These are phyloP conservation scores for Acanthamoeba lenticulata DNA, from an alignment of 208 protist genomes.

Conservation along the genomic window DNA sequence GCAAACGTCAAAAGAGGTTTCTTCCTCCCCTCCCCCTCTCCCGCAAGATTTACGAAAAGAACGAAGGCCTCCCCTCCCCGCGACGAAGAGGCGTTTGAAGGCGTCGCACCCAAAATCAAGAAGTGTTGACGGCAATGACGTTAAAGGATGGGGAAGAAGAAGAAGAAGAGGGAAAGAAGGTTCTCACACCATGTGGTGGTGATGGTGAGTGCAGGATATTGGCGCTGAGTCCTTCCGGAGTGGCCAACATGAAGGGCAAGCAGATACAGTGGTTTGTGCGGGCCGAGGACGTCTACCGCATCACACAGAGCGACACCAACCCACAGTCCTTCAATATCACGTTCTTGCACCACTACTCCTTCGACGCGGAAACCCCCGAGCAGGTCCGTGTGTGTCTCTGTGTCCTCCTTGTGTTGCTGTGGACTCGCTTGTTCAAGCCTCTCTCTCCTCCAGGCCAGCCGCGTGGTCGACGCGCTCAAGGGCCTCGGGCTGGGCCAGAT, in stretches of 20 bases:
- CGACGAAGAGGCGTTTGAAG: not conserved
- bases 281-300: slow-evolving; percentile 45
- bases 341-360: slow-evolving; percentile 60
- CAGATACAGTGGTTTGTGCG: slow-evolving; percentile 62
- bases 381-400: not conserved
- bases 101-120: no score
- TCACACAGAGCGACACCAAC: slow-evolving; percentile 9
- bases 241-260: slow-evolving; percentile 67
- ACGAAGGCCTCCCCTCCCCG: not conserved
- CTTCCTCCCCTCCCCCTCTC: not conserved
- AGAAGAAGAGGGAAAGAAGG: not conserved
- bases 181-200: not conserved
- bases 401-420: not conserved
- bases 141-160: not conserved
- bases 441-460: slow-evolving; percentile 30
- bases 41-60: not conserved
- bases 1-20: slow-evolving; percentile 57
- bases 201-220: not conserved
- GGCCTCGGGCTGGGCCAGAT: slow-evolving; percentile 17
- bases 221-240: not conserved
- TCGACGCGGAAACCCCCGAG: slow-evolving; percentile 46
- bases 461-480: slow-evolving; percentile 33
- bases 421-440: no score
- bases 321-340: slow-evolving; percentile 50
- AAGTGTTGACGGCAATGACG: no score